Percentiles rank a stretch among this genome's conserved stretches.
These are phyloP conservation scores for Stemphylium vesicarium DNA, from an alignment of 2,329 filamentous ascomycete species.

Conservation along the genomic window DNA sequence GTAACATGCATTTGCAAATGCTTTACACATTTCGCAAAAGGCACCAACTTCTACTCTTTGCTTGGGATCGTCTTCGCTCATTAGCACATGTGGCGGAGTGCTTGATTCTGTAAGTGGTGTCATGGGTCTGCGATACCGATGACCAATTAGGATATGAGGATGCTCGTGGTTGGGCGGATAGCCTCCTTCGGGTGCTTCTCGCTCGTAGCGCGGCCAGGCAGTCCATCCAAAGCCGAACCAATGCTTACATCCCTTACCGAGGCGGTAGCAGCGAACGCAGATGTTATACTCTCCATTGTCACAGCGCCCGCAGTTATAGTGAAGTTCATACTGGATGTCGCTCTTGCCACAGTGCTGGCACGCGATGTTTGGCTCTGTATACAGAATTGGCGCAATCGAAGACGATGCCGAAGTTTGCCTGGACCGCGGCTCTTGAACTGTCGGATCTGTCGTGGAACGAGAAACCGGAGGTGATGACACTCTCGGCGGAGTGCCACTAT, in stretches of 20 bases:
- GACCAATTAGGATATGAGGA: constrained; percentile 61
- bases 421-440: constrained; percentile 22
- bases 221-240: constrained; percentile 87
- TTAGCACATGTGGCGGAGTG: constrained; percentile 26
- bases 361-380: constrained; percentile 72
- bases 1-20: constrained; percentile 80
- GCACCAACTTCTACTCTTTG: constrained; percentile 76
- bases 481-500: constrained; percentile 37
- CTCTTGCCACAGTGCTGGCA: constrained; percentile 74
- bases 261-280: constrained; percentile 80
- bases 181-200: constrained; percentile 50
- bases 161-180: constrained; percentile 51
- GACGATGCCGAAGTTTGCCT: constrained; percentile 23
- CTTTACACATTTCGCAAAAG: constrained; percentile 79
- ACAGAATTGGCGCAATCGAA: constrained; percentile 50
- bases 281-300: constrained; percentile 75
- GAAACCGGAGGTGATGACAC: constrained; percentile 30
- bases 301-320: constrained; percentile 82
- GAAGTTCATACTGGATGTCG: constrained; percentile 83
- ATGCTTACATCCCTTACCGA: constrained; percentile 76
- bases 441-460: constrained; percentile 41
- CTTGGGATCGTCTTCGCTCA: constrained; percentile 71
- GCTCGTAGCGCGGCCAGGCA: constrained; percentile 70
- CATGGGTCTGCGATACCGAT: constrained; percentile 50
- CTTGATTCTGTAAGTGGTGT: constrained; percentile 32